Base-by-base conservation (phyloP, 306 rosid genomes). In the Vigna mungo region DNA sequence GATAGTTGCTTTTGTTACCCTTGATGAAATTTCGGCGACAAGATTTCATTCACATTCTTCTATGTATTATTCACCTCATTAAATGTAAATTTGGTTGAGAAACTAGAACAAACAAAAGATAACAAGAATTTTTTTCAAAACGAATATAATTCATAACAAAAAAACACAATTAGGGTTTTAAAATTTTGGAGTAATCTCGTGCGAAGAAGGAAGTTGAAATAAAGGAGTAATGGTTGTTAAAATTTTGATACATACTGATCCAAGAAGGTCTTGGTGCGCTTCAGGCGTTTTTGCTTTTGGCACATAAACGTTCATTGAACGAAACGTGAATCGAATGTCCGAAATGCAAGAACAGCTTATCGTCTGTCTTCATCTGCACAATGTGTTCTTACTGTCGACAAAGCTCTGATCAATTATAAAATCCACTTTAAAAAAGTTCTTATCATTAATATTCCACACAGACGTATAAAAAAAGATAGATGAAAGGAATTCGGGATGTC, bases 321-420 rank as follows among this genome's bases (percentile, higher is more conserved):
- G 43, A 62, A 75, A 76, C 27, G 32, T 68, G 27, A 49, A 60
- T 16, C 27, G 36, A 74, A 13, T 65, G 65, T 74, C 25, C 47
- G 36, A 73, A 65, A 67, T 9, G 18, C 64, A 75, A 66, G 14
- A 59, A 59, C 52, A 46, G 60, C 76, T 70, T 59, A 75, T 60
- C 73, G n/a, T n/a, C n/a, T 82, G 85, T 77, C 82, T 71, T 71
- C 79, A 71, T 54, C 43, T 54, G 44, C 12, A 63, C 85, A 82
- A 39, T 44, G 25, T 62, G 30, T 55, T 76, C 20, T 70, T 16
- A 16, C 46, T 46, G 1, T 27, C 39, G 13, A 77, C 18, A 66
- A 66, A 51, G 72, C 32, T 77, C 68, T 66, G 59, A 55, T 27
- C 59, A 53, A 65, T 67, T 67, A 54, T 25, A 43, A 54, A 17